Evolutionary conservation across 306 rosid genomes (phyloP), one percentile per base, ranked within the genome.

Genomic region (Fagus sylvatica): DNA sequence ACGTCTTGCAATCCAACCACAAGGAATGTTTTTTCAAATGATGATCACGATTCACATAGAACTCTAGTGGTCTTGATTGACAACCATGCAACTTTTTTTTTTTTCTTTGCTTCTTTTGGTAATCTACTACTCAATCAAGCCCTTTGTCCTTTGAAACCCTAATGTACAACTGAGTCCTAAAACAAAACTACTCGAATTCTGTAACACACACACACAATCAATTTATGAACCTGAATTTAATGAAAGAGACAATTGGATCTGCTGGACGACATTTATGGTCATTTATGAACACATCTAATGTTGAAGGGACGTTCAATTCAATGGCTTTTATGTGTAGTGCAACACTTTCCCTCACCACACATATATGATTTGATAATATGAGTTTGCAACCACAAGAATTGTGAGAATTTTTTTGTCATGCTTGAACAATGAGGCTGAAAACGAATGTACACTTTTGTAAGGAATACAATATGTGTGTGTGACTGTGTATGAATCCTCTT

Each of bases 331-430:
- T 76, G 85, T 80, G 86, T 81, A 73, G 54, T 75, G 59, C 17
- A 76, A 70, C 74, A 81, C 69, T 74, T 42, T 81, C 69, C 76
- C 57, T 81, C 67, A 36, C 16, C 48, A 0, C 42, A 73, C 49
- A 55, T 36, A 22, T 32, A 36, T 36, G 66, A 71, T 78, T 79
- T 82, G 57, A 22, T 84, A 80, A 36, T 78, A 74, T 75, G 74
- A 53, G 7, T 65, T 12, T 46, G 43, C 79, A 79, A 79, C 89
- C 84, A 83, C 84, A 76, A 70, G 71, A 82, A 39, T 3, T 76
- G 7, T 7, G n/a, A 69, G 6, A 36, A 40, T 40, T 71, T 76
- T 36, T 42, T 53, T 54, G 13, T 51, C 72, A 33, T 10, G 53
- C 28, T 61, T 55, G 71, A 40, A 67, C 78, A 66, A 53, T 65